A percentile compares a stretch with the other conserved stretches of the same genome.
Evolutionary conservation across 352 stramenopile genomes (phyloP).

Genomic region (Globisporangium cystogenes): DNA sequence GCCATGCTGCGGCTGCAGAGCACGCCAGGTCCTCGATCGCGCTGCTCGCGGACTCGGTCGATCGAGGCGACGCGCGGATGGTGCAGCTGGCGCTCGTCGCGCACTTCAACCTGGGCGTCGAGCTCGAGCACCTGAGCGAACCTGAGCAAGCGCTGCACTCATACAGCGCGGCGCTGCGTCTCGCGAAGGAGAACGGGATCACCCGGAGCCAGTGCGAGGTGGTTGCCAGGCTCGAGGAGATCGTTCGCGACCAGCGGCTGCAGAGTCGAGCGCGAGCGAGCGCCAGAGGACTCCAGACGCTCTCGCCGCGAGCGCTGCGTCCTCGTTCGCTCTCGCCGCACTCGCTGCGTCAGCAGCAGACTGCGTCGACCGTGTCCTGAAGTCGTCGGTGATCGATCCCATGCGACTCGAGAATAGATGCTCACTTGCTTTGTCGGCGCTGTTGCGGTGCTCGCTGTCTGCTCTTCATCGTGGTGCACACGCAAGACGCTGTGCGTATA

Average conservation of each 20-base stretch:
- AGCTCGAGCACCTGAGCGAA: constrained; percentile 48
- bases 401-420: no score
- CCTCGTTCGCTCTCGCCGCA: constrained; percentile 1
- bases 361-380: no score
- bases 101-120: constrained; percentile 54
- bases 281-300: not conserved
- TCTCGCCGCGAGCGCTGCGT: not conserved
- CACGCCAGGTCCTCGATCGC: constrained; percentile 40
- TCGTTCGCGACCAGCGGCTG: constrained; percentile 13
- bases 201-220: constrained; percentile 17
- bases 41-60: constrained; percentile 13
- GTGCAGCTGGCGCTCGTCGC: constrained; percentile 36
- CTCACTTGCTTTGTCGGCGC: no score
- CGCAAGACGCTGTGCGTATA: no score
- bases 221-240: constrained; percentile 16
- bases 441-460: no score
- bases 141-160: constrained; percentile 11
- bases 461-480: no score
- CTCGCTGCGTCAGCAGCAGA: not conserved
- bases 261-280: not conserved
- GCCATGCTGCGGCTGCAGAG: constrained; percentile 34
- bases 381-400: no score
- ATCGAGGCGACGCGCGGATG: not conserved
- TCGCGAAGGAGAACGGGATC: constrained; percentile 15
- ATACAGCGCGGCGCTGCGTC: constrained; percentile 18